Conservation (phyloP, 2,329 filamentous ascomycete species). For the Talaromyces islandicus region DNA sequence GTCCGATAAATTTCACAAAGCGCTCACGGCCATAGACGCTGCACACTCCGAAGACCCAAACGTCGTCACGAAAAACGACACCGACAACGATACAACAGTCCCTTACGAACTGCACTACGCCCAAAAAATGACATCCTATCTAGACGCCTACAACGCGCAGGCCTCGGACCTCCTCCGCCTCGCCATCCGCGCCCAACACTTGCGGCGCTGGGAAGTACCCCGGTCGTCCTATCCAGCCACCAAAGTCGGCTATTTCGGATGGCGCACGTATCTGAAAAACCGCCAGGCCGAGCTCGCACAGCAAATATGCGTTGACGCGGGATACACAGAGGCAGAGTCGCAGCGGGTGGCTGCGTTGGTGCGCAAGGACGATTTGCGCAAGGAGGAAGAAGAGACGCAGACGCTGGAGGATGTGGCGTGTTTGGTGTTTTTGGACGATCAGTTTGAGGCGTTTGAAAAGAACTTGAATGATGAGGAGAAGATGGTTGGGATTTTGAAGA, state of each 20-base stretch:
- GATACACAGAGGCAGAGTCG: conserved; percentile 51
- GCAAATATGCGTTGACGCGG: conserved; percentile 47
- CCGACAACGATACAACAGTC: conserved; percentile 37
- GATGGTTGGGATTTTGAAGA: conserved; percentile 62
- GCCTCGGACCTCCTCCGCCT: conserved; percentile 64
- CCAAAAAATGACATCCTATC: conserved; percentile 69
- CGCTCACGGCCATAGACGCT: conserved; percentile 64
- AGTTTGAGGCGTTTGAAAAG: conserved; percentile 74
- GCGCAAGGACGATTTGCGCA: conserved; percentile 64
- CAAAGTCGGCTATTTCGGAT: conserved; percentile 69
- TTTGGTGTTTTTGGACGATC: conserved; percentile 79
- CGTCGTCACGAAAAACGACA: conserved; percentile 41
- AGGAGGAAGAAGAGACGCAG: conserved; percentile 51
- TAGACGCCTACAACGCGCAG: conserved; percentile 53
- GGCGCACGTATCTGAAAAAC: conserved; percentile 69
- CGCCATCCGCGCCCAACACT: conserved; percentile 78
- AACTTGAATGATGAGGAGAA: conserved; percentile 69
- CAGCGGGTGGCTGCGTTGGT: conserved; percentile 65
- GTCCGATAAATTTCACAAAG: conserved; percentile 34
- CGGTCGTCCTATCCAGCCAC: conserved; percentile 68
- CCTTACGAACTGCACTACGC: conserved; percentile 83
- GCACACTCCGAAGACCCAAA: conserved; percentile 66
- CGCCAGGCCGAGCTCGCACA: conserved; percentile 59
- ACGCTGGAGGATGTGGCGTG: conserved; percentile 80
- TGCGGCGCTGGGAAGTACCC: conserved; percentile 78